Base-by-base conservation (phyloP, 176 grass and related monocot genomes). In the Themeda triandra region DNA sequence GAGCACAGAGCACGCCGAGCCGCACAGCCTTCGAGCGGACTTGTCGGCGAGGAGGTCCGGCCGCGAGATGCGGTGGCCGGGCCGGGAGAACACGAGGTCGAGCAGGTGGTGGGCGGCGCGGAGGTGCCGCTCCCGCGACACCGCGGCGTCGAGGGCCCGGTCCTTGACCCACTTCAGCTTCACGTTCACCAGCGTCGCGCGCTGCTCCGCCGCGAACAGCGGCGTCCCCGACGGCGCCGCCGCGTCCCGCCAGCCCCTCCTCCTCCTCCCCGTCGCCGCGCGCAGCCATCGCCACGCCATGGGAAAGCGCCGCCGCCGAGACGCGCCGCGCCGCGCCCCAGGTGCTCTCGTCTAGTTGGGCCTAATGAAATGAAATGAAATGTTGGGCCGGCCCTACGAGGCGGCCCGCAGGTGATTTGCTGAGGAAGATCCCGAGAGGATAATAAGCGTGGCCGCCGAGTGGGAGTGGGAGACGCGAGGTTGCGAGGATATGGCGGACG, bases 111-210 rank as follows among this genome's bases (percentile, higher is more conserved):
- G 85, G 84, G 85, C 84, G 10, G 77, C 35, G 75, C 89, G 89
- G 65, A 92, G 94, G 84, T 91, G 48, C 56, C 91, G 91, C 82
- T 93, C 87, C 5, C 89, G 51, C 53, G 78, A 80, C 41, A 97
- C 85, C 0, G 59, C 78, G 11, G 30, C 81, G 69, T 97, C 94
- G 69, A 94, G 94, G 2, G 32, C 54, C 29, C 87, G 63, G 24
- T 97, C 94, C 87, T 97, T 97, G 19, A 92, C 75, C 91, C 87
- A 79, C 84, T 90, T 92, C 4, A 90, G 32, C 60, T 90, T 94
- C 69, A 92, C 82, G 82, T 97, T 97, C 53, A 97, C 91, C 25
- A 92, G 64, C 37, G 76, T 85, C 53, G 84, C 91, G 10, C 87
- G 86, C 87, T 88, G 89, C 75, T 94, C 82, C 79, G 64, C 82